Percentiles rank a stretch among this genome's conserved stretches.
Conservation (phyloP, 2,329 filamentous ascomycete species). For the Talaromyces islandicus region DNA sequence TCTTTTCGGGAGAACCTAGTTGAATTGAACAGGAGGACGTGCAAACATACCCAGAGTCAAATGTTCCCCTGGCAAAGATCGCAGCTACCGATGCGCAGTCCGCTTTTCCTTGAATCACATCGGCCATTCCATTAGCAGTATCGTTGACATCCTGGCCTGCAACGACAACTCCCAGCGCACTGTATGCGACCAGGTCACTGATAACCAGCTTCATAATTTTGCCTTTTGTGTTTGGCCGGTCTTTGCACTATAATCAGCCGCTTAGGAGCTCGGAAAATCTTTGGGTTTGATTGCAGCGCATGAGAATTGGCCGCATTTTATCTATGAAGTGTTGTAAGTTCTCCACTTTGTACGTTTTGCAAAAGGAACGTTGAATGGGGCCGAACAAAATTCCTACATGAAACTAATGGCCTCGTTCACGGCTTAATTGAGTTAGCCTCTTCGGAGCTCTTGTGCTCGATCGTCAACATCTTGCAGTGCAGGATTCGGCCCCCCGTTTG, state of each 20-base stretch:
- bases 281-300: neutral
- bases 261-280: neutral
- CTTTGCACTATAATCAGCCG: neutral
- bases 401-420: neutral
- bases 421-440: neutral
- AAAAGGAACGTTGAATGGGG: neutral
- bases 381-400: neutral
- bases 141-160: neutral
- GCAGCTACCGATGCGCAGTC: slow-evolving; percentile 1
- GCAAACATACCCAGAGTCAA: slow-evolving; percentile 2
- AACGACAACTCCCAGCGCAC: neutral
- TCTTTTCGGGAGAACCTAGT: neutral
- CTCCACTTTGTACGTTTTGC: neutral
- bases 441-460: neutral
- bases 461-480: neutral
- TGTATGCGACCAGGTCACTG: neutral
- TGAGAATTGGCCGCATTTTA: neutral
- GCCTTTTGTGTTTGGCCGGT: neutral
- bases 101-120: neutral
- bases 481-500: neutral
- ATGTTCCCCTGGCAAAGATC: neutral
- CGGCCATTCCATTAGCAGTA: neutral
- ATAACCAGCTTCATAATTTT: neutral
- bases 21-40: neutral
- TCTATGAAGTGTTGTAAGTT: neutral